Base-by-base conservation (phyloP, 1,284 basidiomycete genomes). In the Cryptococcus wingfieldii region DNA sequence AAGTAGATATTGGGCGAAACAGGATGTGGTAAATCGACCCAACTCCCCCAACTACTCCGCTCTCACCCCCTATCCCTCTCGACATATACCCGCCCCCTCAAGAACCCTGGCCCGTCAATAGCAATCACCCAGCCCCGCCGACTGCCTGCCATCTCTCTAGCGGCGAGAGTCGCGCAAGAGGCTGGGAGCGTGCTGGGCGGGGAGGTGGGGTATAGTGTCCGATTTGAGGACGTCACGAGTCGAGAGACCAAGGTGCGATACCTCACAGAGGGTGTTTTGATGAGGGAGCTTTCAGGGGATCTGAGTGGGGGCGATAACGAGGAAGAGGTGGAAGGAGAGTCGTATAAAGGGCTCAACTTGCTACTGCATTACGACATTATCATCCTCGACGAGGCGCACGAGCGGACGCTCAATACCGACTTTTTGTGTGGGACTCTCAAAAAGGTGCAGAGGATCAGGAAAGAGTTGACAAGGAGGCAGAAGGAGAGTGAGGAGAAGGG, bases 11-110 rank as follows among this genome's bases (percentile, higher is more conserved):
- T 98, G 16, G 95, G 94, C 52, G 95, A 98, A 78, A 98, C 95
- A 0, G 96, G 95, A 38, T 96, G 92, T 27, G 95, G 95, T 60
- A 98, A 98, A 79, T 97, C 95, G 0, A 98, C 95, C 47, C 94
- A 95, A 80, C 84, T 95, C 31, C 91, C 93, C 0, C 89, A 95
- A 75, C 91, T 94, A 68, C 80, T 98, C 27, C 83, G 92, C 47
- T 85, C 67, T 4, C 69, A 77, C 56, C 23, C 51, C 31, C 6
- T 9, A 46, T 65, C 9, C 65, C 72, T 2, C 39, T 47, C 31
- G 43, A 53, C 51, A 55, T n/a, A 19, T 54, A 7, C 51, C 58
- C 48, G 25, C 39, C 39, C 45, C 54, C 49, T 23, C 57, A 67
- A 45, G 12, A 70, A 85, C 6, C 81, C 82, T 18, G 80, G 80